phyloP scores from a whole-genome alignment of 495 filamentous ascomycete species.

The Annulohypoxylon maeteangense region DNA sequence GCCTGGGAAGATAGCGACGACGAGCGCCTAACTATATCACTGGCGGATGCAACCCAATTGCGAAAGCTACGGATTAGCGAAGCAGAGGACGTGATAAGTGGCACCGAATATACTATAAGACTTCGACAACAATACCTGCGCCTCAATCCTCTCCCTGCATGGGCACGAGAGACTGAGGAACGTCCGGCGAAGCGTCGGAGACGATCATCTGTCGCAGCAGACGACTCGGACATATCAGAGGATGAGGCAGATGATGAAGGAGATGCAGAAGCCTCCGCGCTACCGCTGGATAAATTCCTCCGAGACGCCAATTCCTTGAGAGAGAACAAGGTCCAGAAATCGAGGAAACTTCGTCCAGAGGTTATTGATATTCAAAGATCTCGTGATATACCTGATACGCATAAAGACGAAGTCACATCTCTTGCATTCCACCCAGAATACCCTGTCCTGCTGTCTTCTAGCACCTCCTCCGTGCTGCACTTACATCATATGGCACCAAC shows the following conservation, averaged over 20 bases:
- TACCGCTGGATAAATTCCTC: conserved; percentile 83
- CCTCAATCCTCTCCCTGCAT: conserved; percentile 81
- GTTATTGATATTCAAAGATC: conserved; percentile 82
- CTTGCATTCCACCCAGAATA: conserved; percentile 89
- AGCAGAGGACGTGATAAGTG: conserved; percentile 84
- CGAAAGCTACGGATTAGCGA: conserved; percentile 84
- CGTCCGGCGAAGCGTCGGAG: conserved; percentile 65
- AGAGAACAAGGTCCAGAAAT: conserved; percentile 57
- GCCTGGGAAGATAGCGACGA: conserved; percentile 98
- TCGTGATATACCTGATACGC: conserved; percentile 60
- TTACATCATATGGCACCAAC: conserved; percentile 87
- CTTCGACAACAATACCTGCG: conserved; percentile 83
- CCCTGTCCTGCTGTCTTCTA: conserved; percentile 89
- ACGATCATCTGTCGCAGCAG: conserved; percentile 57
- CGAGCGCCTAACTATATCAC: conserved; percentile 83
- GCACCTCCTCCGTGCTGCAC: conserved; percentile 82
- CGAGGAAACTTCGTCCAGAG: conserved; percentile 80
- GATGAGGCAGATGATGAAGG: conserved; percentile 71
- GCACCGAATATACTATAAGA: conserved; percentile 83
- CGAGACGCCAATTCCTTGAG: conserved; percentile 70
- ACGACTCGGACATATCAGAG: conserved; percentile 56
- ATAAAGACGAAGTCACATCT: conserved; percentile 80
- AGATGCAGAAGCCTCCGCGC: conserved; percentile 69
- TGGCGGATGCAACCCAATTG: conserved; percentile 75
- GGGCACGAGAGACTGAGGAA: conserved; percentile 67